Conservation (phyloP, 305 asterid genomes). For the Plantago rigida region DNA sequence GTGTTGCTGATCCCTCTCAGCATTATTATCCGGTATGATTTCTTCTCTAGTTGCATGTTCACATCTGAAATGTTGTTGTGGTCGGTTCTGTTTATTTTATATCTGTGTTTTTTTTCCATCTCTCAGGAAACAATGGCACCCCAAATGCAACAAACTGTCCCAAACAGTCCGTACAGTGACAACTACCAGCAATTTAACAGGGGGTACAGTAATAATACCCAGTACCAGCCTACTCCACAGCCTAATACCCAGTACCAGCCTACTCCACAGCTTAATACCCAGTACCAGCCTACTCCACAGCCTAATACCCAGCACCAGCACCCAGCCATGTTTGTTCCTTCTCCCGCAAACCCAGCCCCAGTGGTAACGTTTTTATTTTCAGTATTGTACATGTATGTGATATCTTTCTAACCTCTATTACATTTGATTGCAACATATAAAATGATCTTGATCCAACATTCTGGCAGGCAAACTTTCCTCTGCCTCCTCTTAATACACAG, state of each 20-base stretch:
- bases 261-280: constrained; percentile 39
- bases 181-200: constrained; percentile 56
- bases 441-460: constrained; percentile 13
- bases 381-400: neutral
- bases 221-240: constrained; percentile 54
- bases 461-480: constrained; percentile 62
- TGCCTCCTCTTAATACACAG: constrained; percentile 64
- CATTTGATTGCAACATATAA: constrained; percentile 17
- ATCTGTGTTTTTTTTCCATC: constrained; percentile 13
- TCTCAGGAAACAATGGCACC: constrained; percentile 50
- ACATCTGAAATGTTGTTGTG: constrained; percentile 2
- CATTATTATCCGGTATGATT: constrained; percentile 57
- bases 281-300: constrained; percentile 52
- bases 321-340: constrained; percentile 71
- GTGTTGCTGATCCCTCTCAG: constrained; percentile 51
- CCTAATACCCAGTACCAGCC: constrained; percentile 32
- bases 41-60: constrained; percentile 6
- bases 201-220: constrained; percentile 43
- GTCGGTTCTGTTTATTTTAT: constrained; percentile 13
- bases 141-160: constrained; percentile 39
- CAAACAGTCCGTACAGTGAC: constrained; percentile 50
- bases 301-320: constrained; percentile 33
- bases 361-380: constrained; percentile 35
- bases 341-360: constrained; percentile 52
- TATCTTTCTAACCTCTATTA: neutral